Base-by-base conservation (phyloP, 352 stramenopile genomes). In the Paralagenidium karlingii region DNA sequence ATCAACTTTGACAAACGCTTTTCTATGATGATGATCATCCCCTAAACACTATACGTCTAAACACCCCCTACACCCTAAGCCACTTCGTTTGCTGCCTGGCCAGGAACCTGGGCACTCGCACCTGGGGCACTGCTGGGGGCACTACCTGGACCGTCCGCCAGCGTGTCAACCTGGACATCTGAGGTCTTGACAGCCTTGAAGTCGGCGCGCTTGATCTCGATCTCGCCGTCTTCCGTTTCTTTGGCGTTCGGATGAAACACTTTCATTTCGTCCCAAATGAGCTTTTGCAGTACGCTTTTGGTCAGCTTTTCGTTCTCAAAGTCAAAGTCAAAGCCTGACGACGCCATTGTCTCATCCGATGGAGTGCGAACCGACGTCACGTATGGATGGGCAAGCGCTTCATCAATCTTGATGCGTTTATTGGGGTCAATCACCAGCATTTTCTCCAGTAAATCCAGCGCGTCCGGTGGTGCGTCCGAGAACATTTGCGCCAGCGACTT, bases 361-460 rank as follows among this genome's bases (percentile, higher is more conserved):
- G 53, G 24, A 39, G 93, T 85, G 29, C 94, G 87, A 26, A 96
- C 84, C 11, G 86, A 81, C 10, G 61, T 56, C 49, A 95, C 50
- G 52, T 94, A 95, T 50, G 82, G 78, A 40, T 96, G 88, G 0
- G 54, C 66, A 2, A 98, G 63, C 1, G 90, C 91, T 5, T 95
- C 84, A 30, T 87, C 73, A n/a, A 96, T 89, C 24, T 57, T 93
- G 38, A 92, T 88, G 18, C 78, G 69, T 44, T 95, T 90, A 43
- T 79, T 74, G 8, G 91, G 90, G 51, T 97, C 84, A 16, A 97
- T 93, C 42, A 88, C 63, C 6, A 97, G 61, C 82, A 97, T 94
- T 30, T 82, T 82, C 38, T 94, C 51, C 20, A 98, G 55, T 34
- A 97, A 43, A 44, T 96, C 81, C 15, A 96, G 49, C 13, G 75